Conservation (phyloP, 257 asterid genomes). For the Cynanchum wilfordii region DNA sequence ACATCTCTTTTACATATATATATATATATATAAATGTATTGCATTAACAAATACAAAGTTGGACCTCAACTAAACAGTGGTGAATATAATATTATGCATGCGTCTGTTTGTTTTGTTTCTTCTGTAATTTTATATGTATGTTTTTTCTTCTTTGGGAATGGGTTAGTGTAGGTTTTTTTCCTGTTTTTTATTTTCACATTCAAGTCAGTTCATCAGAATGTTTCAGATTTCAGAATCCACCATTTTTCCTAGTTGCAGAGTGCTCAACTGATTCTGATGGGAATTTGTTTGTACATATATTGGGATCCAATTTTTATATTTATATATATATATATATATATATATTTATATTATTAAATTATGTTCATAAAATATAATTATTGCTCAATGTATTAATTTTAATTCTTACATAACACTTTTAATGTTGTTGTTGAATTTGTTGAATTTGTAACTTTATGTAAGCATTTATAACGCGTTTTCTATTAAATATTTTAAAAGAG, state of each 20-base stretch:
- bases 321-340: no score
- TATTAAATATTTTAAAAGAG: no score
- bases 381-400: no score
- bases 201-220: background rate
- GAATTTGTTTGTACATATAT: background rate
- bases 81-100: slow-evolving; percentile 2
- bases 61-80: slow-evolving; percentile 7
- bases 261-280: background rate
- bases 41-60: background rate
- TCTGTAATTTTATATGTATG: background rate
- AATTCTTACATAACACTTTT: no score
- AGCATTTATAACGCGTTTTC: no score
- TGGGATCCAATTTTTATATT: no score
- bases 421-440: no score
- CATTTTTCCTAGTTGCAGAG: background rate
- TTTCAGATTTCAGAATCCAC: background rate
- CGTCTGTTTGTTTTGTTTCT: slow-evolving; percentile 10
- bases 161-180: background rate
- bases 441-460: no score
- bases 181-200: background rate
- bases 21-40: background rate
- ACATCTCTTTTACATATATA: no score
- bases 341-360: no score
- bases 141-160: background rate
- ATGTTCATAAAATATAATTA: no score